Evolutionary conservation across 1,139 yeast genomes (phyloP), one percentile per base, ranked within the genome.

Genomic region (Pichia sp.): DNA sequence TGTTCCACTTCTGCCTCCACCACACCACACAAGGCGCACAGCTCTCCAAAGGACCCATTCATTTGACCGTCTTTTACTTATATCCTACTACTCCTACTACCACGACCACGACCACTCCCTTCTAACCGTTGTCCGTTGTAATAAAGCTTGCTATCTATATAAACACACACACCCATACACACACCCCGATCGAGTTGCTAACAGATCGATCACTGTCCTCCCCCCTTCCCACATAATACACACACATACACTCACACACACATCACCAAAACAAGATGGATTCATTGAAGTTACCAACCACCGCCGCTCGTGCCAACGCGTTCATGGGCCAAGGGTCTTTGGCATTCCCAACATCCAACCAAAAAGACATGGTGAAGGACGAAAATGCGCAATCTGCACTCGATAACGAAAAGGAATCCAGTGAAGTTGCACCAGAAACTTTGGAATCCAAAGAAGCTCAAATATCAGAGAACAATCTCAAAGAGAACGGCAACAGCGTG

Each of bases 261-360:
- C n/a, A n/a, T n/a, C n/a, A n/a, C n/a, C n/a, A 30, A n/a, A 10
- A n/a, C 19, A 18, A 15, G 15, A 37, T 84, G 91, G 90, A 85
- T 63, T 81, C 91, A 34, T 75, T 84, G 54, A 81, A 84, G 56
- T 76, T 83, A 57, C 93, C 93, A 50, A 82, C 86, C 22, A 84
- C 87, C 30, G 89, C 93, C n/a, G 88, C 87, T 15, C 81, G 81
- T 62, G 93, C 93, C 12, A 81, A 80, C 63, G 85, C 82, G 37
- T 85, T 85, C 64, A 81, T 86, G 46, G 84, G 85, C 21, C 80
- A 82, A 41, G 77, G 81, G 43, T 81, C 88, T 22, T 71, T 83
- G 48, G 72, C 85, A 17, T 81, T 78, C 56, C 87, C 89, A 22
- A 67, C 70, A 62, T 46, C 54, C 6, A 20, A 24, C 11, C 43